Evolutionary conservation across 257 asterid genomes (phyloP), one percentile per base, ranked within the genome.

Genomic region (Coffea canephora): DNA sequence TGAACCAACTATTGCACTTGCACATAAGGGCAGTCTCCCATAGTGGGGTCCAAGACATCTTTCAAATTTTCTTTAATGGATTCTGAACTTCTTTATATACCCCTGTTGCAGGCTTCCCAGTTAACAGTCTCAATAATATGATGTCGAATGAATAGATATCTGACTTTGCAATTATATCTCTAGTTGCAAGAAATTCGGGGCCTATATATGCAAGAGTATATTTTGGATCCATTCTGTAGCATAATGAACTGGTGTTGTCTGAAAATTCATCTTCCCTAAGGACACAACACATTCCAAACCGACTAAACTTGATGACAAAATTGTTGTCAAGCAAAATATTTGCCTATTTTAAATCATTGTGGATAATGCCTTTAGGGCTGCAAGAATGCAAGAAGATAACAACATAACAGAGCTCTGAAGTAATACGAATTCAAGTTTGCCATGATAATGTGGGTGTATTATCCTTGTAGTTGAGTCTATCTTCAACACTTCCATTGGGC

Each of bases 1-100:
- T 93, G 94, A 84, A 97, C 97, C 83, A 95, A 84, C 86, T 95
- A 98, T 76, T 91, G 90, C 21, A 98, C 99, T 81, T 92, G 98
- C 77, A 95, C 94, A 36, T 90, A 95, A 45, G 99, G 99, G 98
- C 98, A 95, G 79, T 93, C 98, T 54, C 98, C 98, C 66, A 97
- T 98, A 8, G 97, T 87, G 14, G 97, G 87, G 84, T 95, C 99
- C 75, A 95, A 83, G 55, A 91, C 48, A 81, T 89, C 87, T 67
- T 91, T 90, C 88, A 95, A 70, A 31, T 82, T 91, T 57, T 91
- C 98, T 86, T 88, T 27, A 93, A 74, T 15, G 98, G 96, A 71
- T 73, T 73, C 78, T 89, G 88, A 73, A 95, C 97, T 81, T 95
- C 97, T 80, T 84, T 89, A 27, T 79, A 61, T 66, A 95, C 82